Percentiles rank a stretch among this genome's conserved stretches.
phyloP scores from a whole-genome alignment of 1,284 basidiomycete species.

The Ceratobasidium sp. region DNA sequence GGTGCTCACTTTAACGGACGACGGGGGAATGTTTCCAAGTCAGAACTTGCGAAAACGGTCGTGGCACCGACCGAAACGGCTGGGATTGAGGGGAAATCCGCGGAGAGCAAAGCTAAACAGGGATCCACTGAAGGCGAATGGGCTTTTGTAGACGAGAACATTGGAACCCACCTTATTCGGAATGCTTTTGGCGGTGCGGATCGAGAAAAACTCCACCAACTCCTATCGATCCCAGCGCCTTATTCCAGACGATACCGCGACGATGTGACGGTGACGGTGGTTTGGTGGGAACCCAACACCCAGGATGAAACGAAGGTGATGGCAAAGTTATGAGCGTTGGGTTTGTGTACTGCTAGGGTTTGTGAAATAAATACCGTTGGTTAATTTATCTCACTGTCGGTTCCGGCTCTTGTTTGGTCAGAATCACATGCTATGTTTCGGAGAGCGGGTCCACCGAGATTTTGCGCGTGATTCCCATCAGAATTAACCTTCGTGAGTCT shows the following conservation, averaged over 20 bases:
- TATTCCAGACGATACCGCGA: constrained; percentile 84
- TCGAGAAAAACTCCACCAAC: constrained; percentile 71
- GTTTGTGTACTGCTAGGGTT: not conserved
- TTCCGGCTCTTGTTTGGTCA: not conserved
- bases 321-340: constrained; percentile 60
- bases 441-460: constrained; percentile 22
- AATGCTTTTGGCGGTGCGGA: constrained; percentile 95
- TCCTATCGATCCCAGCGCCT: constrained; percentile 90
- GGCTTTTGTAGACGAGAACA: constrained; percentile 89
- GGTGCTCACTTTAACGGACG: constrained; percentile 85
- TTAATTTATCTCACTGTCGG: not conserved
- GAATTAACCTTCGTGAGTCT: constrained; percentile 15
- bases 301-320: constrained; percentile 52
- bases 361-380: constrained; percentile 30
- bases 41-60: constrained; percentile 67
- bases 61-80: constrained; percentile 61
- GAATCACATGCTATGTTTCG: constrained; percentile 29
- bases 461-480: constrained; percentile 15
- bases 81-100: constrained; percentile 74
- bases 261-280: constrained; percentile 91
- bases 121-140: constrained; percentile 67
- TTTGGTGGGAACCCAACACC: constrained; percentile 55
- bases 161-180: constrained; percentile 91
- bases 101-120: constrained; percentile 56
- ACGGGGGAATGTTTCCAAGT: constrained; percentile 67